Percentiles rank a stretch among this genome's conserved stretches.
These are phyloP conservation scores for Phytophthora nicotianae DNA, from an alignment of 352 stramenopile genomes.

Conservation along the genomic window DNA sequence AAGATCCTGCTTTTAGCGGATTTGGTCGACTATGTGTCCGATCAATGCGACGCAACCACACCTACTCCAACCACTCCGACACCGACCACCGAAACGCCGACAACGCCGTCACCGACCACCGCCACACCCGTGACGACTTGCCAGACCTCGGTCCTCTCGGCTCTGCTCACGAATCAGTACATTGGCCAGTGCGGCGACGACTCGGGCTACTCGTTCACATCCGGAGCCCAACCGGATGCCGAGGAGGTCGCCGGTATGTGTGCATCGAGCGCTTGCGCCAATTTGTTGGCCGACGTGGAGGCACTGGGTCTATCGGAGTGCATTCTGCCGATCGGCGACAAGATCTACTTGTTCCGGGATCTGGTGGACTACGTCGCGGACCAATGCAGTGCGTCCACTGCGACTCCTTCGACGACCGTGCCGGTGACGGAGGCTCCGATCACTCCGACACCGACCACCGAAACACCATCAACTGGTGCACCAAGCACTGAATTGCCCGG, in stretches of 20 bases:
- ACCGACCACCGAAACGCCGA: slow-evolving; percentile 7
- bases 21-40: slow-evolving; percentile 27
- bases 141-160: slow-evolving; percentile 9
- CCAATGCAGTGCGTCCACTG: slow-evolving; percentile 18
- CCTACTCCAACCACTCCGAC: background rate
- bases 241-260: slow-evolving; percentile 30
- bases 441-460: background rate
- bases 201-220: slow-evolving; percentile 30
- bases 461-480: background rate
- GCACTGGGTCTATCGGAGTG: slow-evolving; percentile 28
- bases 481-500: background rate
- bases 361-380: slow-evolving; percentile 25
- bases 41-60: slow-evolving; percentile 8
- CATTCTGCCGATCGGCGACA: slow-evolving; percentile 29
- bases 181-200: slow-evolving; percentile 28
- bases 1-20: slow-evolving; percentile 34
- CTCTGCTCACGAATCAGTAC: slow-evolving; percentile 24
- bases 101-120: slow-evolving; percentile 19
- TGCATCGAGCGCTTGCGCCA: slow-evolving; percentile 20
- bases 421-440: too few relatives aligned
- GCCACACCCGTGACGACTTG: slow-evolving; percentile 18
- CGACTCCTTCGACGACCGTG: background rate
- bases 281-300: slow-evolving; percentile 25
- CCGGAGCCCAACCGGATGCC: slow-evolving; percentile 18
- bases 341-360: slow-evolving; percentile 33